Percentiles rank a stretch among this genome's conserved stretches.
Evolutionary conservation across 2,329 filamentous ascomycete species (phyloP).

Genomic region (Pseudogymnoascus sp.): DNA sequence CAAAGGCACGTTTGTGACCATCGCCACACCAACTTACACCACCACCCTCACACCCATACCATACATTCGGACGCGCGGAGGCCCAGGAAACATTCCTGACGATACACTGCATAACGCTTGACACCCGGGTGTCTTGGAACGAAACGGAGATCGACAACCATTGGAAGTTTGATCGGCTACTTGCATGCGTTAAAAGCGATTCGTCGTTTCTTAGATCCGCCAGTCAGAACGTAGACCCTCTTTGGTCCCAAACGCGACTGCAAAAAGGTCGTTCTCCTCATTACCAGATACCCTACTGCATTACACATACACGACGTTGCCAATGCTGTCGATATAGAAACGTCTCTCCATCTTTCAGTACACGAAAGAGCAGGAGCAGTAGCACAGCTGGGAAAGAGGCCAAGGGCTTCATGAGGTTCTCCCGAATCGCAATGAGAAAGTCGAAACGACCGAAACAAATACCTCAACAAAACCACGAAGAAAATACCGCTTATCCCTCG

Average conservation of each 20-base stretch:
- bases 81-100: not conserved
- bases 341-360: not conserved
- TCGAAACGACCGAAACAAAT: conserved; percentile 27
- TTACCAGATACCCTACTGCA: not conserved
- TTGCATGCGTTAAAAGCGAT: not conserved
- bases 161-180: conserved; percentile 1
- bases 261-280: not conserved
- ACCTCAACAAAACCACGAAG: conserved; percentile 21
- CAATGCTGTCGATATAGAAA: not conserved
- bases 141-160: not conserved
- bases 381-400: not conserved
- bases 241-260: not conserved
- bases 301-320: not conserved
- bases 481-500: conserved; percentile 18
- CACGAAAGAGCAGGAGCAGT: not conserved
- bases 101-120: not conserved
- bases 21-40: not conserved
- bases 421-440: conserved; percentile 28
- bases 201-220: not conserved
- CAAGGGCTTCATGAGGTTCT: conserved; percentile 23
- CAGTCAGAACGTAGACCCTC: not conserved
- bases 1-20: not conserved
- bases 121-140: not conserved
- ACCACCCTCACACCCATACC: not conserved
- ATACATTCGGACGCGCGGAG: not conserved